phyloP scores from a whole-genome alignment of 1,284 basidiomycete species.

The Cryptococcus floricola region DNA sequence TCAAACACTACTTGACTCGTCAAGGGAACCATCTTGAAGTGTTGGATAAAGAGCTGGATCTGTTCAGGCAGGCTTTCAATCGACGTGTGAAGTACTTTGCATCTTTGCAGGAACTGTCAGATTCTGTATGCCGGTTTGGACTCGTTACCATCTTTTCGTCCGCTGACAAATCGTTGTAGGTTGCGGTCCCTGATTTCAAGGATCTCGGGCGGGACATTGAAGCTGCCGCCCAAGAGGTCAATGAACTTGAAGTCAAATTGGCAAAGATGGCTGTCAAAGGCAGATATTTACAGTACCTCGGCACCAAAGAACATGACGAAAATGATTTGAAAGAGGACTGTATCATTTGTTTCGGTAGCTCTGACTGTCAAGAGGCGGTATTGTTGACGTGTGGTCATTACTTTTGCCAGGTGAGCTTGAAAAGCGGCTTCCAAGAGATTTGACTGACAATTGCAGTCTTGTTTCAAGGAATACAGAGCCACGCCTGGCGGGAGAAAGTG shows the following conservation, averaged over 20 bases:
- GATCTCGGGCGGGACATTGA: slow-evolving; percentile 21
- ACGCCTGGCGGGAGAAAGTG: slow-evolving; percentile 28
- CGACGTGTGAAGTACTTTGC: slow-evolving; percentile 42
- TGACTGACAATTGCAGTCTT: slow-evolving; percentile 24
- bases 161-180: slow-evolving; percentile 3
- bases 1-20: slow-evolving; percentile 20
- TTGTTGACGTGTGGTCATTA: slow-evolving; percentile 42
- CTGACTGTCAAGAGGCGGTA: slow-evolving; percentile 34
- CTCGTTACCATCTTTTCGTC: too few species aligned
- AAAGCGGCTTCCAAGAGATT: not conserved
- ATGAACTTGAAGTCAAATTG: slow-evolving; percentile 24
- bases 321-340: slow-evolving; percentile 39
- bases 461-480: slow-evolving; percentile 34
- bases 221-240: slow-evolving; percentile 11
- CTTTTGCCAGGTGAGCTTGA: slow-evolving; percentile 34
- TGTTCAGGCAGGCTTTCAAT: slow-evolving; percentile 42
- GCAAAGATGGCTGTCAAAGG: slow-evolving; percentile 30
- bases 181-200: slow-evolving; percentile 23
- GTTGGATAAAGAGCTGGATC: slow-evolving; percentile 44
- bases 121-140: slow-evolving; percentile 25
- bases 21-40: slow-evolving; percentile 28
- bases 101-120: slow-evolving; percentile 45
- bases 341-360: slow-evolving; percentile 44
- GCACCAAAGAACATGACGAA: slow-evolving; percentile 18
- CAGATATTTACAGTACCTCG: slow-evolving; percentile 37